Percentiles rank a stretch among this genome's conserved stretches.
Evolutionary conservation across 2,329 filamentous ascomycete genomes (phyloP).

Genomic region (Talaromyces sp.): DNA sequence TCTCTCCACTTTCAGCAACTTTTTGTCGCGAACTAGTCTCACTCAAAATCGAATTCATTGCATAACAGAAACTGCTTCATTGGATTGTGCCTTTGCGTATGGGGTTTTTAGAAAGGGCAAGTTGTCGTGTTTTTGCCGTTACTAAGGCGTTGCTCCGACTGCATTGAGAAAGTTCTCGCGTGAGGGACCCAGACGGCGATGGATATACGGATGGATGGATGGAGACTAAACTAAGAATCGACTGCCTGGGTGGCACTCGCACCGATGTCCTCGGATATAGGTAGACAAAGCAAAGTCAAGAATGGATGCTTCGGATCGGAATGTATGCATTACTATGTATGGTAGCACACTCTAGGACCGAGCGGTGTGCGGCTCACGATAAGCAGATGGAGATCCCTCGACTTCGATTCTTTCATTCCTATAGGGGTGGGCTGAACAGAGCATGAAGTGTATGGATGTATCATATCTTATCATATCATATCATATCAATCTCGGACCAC

Average conservation of each 20-base stretch:
- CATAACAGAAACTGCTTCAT: conserved; percentile 4
- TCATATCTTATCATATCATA: neutral
- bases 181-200: neutral
- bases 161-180: conserved; percentile 13
- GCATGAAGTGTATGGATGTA: neutral
- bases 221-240: neutral
- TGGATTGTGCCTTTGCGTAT: neutral
- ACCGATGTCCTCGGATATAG: neutral
- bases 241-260: neutral
- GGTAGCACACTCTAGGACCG: too few species aligned
- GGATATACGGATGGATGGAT: too few species aligned
- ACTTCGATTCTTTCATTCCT: neutral
- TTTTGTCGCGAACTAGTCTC: neutral
- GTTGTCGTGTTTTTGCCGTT: neutral
- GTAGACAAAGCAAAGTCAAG: neutral
- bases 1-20: neutral
- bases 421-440: too few species aligned
- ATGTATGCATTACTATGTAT: neutral
- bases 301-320: neutral
- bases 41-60: neutral
- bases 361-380: conserved; percentile 2
- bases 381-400: neutral
- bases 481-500: neutral
- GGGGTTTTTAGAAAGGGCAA: neutral
- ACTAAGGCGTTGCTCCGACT: neutral